Evolutionary conservation across 129 eudicot species (phyloP).

Genomic region (carrot (Daucus carota)): DH1_v3.0 NC_030382.2:41974501-41975000

Average conservation of each 20-base stretch:
- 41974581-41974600: constrained; percentile 95
- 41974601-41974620: constrained; percentile 95
- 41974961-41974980: no score
- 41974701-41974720: not conserved
- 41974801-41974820: not conserved
- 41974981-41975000: no score
- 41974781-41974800: not conserved
- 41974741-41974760: not conserved
- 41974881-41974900: no score
- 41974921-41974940: not conserved
- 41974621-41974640: constrained; percentile 99
- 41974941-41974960: no score
- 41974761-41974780: not conserved
- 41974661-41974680: not conserved
- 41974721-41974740: not conserved
- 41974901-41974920: no score
- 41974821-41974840: not conserved
- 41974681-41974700: not conserved
- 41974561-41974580: constrained; percentile 88
- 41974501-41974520: constrained; percentile 96
- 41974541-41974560: constrained; percentile 96
- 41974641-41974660: constrained; percentile 97
- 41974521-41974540: constrained; percentile 87
- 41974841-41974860: not conserved
- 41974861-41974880: not conserved